Percentiles rank a stretch among this genome's conserved stretches.
phyloP scores from a whole-genome alignment of 2,329 filamentous ascomycete genomes.

The Dactylellina drechsleri region DNA sequence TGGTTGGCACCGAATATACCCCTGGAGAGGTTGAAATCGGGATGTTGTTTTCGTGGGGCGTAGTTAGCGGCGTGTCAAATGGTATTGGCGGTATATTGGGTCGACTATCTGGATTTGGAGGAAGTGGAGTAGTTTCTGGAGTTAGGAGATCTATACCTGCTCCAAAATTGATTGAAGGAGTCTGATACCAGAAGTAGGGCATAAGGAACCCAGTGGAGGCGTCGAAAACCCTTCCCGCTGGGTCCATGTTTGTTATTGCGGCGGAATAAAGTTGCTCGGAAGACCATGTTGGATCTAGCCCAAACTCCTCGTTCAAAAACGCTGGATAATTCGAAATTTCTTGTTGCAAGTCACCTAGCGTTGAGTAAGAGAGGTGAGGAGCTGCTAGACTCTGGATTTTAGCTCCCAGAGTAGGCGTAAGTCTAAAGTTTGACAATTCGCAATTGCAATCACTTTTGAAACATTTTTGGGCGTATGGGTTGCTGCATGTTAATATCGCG shows the following conservation, averaged over 20 bases:
- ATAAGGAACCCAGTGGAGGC: conserved; percentile 9
- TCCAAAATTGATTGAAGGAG: background rate
- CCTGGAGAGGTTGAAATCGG: too few relatives aligned
- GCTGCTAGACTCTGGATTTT: background rate
- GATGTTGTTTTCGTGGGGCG: too few relatives aligned
- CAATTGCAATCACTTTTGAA: background rate
- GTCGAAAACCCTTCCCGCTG: conserved; percentile 11
- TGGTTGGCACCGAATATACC: background rate
- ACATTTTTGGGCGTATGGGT: background rate
- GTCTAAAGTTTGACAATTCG: background rate
- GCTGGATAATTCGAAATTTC: background rate
- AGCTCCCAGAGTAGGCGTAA: background rate
- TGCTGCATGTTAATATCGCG: background rate
- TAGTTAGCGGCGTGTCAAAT: background rate
- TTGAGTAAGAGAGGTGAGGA: conserved; percentile 14
- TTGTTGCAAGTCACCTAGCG: background rate
- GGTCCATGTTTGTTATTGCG: conserved; percentile 3
- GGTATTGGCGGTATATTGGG: background rate
- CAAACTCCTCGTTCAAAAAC: conserved; percentile 6
- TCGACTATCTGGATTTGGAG: too few relatives aligned
- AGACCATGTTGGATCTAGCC: conserved; percentile 9
- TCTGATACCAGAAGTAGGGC: background rate
- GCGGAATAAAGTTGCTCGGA: conserved; percentile 10
- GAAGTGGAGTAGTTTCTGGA: background rate
- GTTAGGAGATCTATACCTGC: background rate